Evolutionary conservation across 805 yeast genomes (phyloP), one percentile per base, ranked within the genome.

Genomic region (Saccharomycopsis sp.): DNA sequence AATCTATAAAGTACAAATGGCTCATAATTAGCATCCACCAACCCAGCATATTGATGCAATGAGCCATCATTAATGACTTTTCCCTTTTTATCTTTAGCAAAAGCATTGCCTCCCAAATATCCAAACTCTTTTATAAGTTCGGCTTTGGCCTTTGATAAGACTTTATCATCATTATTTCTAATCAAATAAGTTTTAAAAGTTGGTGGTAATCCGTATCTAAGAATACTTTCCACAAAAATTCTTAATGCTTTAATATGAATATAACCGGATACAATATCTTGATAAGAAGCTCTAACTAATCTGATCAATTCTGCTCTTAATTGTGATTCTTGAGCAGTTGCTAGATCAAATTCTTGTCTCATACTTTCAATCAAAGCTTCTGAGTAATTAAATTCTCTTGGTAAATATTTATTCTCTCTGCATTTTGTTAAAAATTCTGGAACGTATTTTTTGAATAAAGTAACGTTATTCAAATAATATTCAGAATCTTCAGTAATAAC

Each of bases 181-280:
- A 75, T 54, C 40, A 69, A 58, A 50, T 52, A 72, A 37, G 68
- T 63, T 54, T 75, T 72, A 59, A 89, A 92, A 52, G 80, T 81
- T 23, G 97, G 96, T 27, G 98, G 99, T 49, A 92, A 72, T 1
- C 99, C 99, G 59, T 92, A 92, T 62, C 99, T 79, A 58, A 92
- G 70, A 13, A 92, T 95, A 37, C 87, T 74, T 64, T 92, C 99
- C 29, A 89, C 95, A 60, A 82, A 92, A 15, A 84, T 71, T 51
- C 96, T 77, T 40, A 92, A 69, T 3, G 84, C 76, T 62, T 87
- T 87, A 51, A 92, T 73, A 61, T 92, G 98, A 55, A 84, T 69
- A 96, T 96, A 87, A 49, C 81, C 76, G 51, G 84, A 69, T 47
- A 83, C 67, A 38, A 88, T 76, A 54, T 92, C 97, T 19, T 82